Evolutionary conservation across 2,329 filamentous ascomycete genomes (phyloP).

Genomic region (Verticillium isaacii): DNA sequence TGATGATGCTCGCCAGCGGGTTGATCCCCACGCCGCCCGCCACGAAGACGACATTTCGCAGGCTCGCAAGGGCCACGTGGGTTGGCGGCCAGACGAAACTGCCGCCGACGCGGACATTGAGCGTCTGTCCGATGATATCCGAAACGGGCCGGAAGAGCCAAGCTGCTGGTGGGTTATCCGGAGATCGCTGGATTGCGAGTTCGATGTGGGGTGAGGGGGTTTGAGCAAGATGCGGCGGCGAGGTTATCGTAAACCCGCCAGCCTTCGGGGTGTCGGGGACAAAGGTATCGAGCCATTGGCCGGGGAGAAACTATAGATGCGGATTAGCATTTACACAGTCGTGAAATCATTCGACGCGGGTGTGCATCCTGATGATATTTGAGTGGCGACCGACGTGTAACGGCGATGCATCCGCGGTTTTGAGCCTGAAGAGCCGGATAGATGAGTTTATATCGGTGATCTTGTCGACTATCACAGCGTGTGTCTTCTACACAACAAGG

Average conservation of each 20-base stretch:
- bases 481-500: constrained; percentile 43
- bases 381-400: neutral
- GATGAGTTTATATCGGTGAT: constrained; percentile 62
- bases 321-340: constrained; percentile 7
- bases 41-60: constrained; percentile 65
- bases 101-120: constrained; percentile 72
- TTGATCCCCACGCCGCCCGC: constrained; percentile 83
- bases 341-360: neutral
- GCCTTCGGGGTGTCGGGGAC: constrained; percentile 64
- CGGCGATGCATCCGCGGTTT: constrained; percentile 10
- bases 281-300: constrained; percentile 85
- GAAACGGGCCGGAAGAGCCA: constrained; percentile 62
- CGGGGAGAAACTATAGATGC: constrained; percentile 62
- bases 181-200: constrained; percentile 70
- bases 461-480: constrained; percentile 50
- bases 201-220: constrained; percentile 54
- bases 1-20: constrained; percentile 70
- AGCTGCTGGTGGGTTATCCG: constrained; percentile 65
- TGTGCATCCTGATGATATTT: neutral
- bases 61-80: constrained; percentile 32
- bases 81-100: constrained; percentile 74
- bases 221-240: constrained; percentile 53
- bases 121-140: constrained; percentile 51
- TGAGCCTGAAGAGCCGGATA: constrained; percentile 64
- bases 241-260: constrained; percentile 87